These are phyloP conservation scores for Quillaja saponaria DNA, from an alignment of 306 rosid species.

Conservation along the genomic window DNA sequence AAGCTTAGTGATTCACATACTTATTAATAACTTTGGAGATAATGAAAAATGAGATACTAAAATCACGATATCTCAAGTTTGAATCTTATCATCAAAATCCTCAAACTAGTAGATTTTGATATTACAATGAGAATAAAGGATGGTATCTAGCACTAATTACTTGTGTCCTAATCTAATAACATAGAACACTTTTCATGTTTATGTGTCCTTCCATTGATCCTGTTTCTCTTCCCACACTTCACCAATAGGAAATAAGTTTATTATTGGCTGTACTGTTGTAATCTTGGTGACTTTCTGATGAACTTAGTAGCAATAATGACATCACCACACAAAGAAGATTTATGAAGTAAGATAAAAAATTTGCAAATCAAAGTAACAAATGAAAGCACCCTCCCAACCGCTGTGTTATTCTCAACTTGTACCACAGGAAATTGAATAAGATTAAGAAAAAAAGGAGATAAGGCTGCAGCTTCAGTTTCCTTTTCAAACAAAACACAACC, in stretches of 20 bases:
- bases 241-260: conserved; percentile 19
- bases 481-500: conserved; percentile 47
- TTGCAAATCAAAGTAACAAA: conserved; percentile 30
- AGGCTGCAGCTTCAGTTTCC: conserved; percentile 57
- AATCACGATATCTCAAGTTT: no score
- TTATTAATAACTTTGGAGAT: no score
- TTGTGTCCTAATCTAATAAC: no score
- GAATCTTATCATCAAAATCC: no score
- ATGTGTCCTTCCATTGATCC: conserved; percentile 28
- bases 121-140: no score
- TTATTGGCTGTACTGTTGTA: conserved; percentile 20
- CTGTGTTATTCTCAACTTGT: conserved; percentile 29
- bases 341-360: conserved; percentile 18
- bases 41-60: no score
- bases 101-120: no score
- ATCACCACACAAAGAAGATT: conserved; percentile 34
- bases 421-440: conserved; percentile 24
- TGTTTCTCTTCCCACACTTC: no score
- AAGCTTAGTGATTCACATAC: no score
- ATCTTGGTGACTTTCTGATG: conserved; percentile 40
- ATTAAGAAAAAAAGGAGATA: conserved; percentile 11
- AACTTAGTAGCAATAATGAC: conserved; percentile 31
- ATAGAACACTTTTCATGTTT: no score
- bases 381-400: conserved; percentile 62
- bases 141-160: no score